A percentile compares a stretch with the other conserved stretches of the same genome.
Evolutionary conservation across 1,284 basidiomycete species (phyloP).

Genomic region (Boletus mariae): DNA sequence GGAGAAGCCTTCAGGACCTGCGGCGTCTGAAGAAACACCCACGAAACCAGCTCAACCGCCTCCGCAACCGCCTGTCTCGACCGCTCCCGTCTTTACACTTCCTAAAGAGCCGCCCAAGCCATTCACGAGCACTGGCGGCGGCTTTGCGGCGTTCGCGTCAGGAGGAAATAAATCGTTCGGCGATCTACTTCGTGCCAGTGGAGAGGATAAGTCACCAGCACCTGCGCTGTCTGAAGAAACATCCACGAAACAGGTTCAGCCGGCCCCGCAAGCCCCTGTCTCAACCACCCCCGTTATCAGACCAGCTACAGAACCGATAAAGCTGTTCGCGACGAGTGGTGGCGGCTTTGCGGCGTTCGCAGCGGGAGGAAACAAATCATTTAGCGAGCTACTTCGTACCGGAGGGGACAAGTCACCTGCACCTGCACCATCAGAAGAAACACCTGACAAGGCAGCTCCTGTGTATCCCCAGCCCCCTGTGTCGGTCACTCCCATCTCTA

Average conservation of each 20-base stretch:
- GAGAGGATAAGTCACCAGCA: background rate
- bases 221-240: background rate
- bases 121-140: background rate
- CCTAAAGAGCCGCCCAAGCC: slow-evolving; percentile 9
- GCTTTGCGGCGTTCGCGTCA: background rate
- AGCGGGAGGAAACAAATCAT: background rate
- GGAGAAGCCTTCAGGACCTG: slow-evolving; percentile 5
- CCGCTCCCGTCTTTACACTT: slow-evolving; percentile 16
- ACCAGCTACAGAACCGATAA: background rate
- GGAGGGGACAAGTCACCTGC: background rate
- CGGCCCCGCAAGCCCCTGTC: background rate
- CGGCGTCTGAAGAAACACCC: slow-evolving; percentile 13
- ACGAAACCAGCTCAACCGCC: slow-evolving; percentile 4
- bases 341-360: slow-evolving; percentile 26
- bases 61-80: slow-evolving; percentile 6
- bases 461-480: background rate
- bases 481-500: background rate
- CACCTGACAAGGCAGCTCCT: background rate
- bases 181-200: background rate
- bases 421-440: background rate
- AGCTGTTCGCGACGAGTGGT: slow-evolving; percentile 1
- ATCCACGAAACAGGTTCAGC: background rate
- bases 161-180: background rate
- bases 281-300: background rate
- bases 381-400: background rate